A percentile compares a stretch with the other conserved stretches of the same genome.
Conservation (phyloP, 2,329 filamentous ascomycete genomes). For the Trichoderma sp. region DNA sequence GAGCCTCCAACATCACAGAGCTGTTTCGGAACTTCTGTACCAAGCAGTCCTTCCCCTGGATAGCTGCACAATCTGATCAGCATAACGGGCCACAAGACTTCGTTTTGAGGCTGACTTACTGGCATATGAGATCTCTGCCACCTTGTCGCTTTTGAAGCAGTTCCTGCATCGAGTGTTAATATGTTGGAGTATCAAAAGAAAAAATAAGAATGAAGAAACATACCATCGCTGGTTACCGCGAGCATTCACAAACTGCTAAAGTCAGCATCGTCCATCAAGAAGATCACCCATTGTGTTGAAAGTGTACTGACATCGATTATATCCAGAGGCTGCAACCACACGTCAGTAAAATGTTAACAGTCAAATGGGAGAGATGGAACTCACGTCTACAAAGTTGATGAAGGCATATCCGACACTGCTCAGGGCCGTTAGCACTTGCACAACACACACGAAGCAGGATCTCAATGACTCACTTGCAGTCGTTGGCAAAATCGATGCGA, state of each 20-base stretch:
- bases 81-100: conserved; percentile 27
- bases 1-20: conserved; percentile 85
- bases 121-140: conserved; percentile 91
- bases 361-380: conserved; percentile 28
- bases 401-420: conserved; percentile 91
- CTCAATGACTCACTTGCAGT: conserved; percentile 67
- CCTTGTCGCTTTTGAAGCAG: conserved; percentile 78
- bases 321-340: conserved; percentile 56
- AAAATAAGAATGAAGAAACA: conserved; percentile 19
- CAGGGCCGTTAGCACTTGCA: background rate
- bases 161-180: conserved; percentile 50
- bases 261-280: conserved; percentile 21
- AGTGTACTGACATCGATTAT: conserved; percentile 61
- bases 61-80: conserved; percentile 51
- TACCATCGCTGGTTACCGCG: conserved; percentile 70
- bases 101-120: conserved; percentile 50
- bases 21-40: conserved; percentile 97
- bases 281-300: background rate
- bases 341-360: background rate
- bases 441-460: no score
- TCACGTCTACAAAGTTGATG: conserved; percentile 85
- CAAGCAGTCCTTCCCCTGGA: conserved; percentile 87
- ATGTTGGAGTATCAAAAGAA: background rate
- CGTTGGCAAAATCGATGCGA: conserved; percentile 81
- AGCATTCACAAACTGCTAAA: conserved; percentile 62